Evolutionary conservation across 768 basidiomycete genomes (phyloP).

Genomic region (Lactarius psammicola): DNA sequence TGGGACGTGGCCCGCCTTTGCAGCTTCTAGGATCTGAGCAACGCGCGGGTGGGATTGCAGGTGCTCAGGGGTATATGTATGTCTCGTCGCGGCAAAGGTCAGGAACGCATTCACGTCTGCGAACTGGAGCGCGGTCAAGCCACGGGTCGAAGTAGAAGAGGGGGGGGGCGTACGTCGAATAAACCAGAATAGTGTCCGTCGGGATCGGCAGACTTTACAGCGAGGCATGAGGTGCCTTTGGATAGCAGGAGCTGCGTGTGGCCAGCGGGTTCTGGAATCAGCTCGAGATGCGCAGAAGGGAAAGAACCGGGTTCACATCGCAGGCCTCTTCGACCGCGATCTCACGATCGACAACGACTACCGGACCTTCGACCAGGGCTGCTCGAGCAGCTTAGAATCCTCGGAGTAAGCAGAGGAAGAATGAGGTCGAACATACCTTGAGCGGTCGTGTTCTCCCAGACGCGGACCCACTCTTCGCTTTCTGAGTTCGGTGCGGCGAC

Average conservation of each 20-base stretch:
- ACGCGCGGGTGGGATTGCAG: constrained; percentile 57
- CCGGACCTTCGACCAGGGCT: constrained; percentile 71
- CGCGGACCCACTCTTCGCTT: constrained; percentile 52
- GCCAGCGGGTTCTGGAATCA: constrained; percentile 11
- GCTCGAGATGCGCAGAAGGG: constrained; percentile 2
- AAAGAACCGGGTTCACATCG: constrained; percentile 48
- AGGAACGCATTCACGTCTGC: constrained; percentile 88
- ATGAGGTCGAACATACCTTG: constrained; percentile 49
- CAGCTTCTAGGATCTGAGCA: constrained; percentile 70
- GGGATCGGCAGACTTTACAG: constrained; percentile 45
- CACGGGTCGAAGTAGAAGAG: neutral
- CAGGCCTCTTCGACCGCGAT: constrained; percentile 80
- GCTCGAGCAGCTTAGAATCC: neutral
- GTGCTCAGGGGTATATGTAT: constrained; percentile 62
- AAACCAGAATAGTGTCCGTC: constrained; percentile 48
- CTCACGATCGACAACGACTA: constrained; percentile 66
- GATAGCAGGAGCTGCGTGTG: constrained; percentile 54
- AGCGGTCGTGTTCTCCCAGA: constrained; percentile 56
- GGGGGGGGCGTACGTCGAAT: constrained; percentile 64
- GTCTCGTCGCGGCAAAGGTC: constrained; percentile 75
- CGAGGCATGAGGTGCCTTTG: constrained; percentile 64
- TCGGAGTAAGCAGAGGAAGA: neutral
- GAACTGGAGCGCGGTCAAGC: constrained; percentile 45
- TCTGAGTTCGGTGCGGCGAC: constrained; percentile 37
- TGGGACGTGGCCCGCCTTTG: constrained; percentile 69